Percentiles rank a stretch among this genome's conserved stretches.
Conservation (phyloP, 1,139 yeast species). For the Debaryomyces subglobosus region DNA sequence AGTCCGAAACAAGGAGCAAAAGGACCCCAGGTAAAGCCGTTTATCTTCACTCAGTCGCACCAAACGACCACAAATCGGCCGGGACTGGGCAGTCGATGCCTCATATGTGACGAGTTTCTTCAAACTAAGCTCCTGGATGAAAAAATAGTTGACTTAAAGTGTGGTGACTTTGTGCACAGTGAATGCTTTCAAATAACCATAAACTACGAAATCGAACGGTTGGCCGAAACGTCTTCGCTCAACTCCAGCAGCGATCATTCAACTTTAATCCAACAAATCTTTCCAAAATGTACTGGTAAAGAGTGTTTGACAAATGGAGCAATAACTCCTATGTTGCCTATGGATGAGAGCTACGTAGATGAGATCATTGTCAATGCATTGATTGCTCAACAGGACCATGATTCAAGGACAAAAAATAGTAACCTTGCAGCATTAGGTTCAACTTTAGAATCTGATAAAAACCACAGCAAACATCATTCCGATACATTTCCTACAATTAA, state of each 20-base stretch:
- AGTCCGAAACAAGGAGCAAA: constrained; percentile 9
- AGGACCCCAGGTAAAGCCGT: constrained; percentile 35
- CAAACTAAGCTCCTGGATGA: constrained; percentile 38
- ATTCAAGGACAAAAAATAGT: constrained; percentile 3
- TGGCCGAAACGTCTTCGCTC: constrained; percentile 7
- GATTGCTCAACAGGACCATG: constrained; percentile 9
- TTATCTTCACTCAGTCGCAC: constrained; percentile 23
- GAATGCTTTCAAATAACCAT: constrained; percentile 31
- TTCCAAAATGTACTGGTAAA: constrained; percentile 17
- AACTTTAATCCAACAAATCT: constrained; percentile 9
- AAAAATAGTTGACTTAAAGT: constrained; percentile 32
- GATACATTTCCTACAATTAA: background rate
- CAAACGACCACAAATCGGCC: constrained; percentile 11
- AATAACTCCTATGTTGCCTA: constrained; percentile 11
- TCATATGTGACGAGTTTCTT: constrained; percentile 40
- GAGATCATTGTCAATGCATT: constrained; percentile 10
- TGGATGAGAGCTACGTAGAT: constrained; percentile 13
- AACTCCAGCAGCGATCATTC: constrained; percentile 1
- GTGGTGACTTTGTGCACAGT: constrained; percentile 45
- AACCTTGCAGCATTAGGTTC: constrained; percentile 14
- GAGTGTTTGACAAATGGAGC: constrained; percentile 10
- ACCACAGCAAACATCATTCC: background rate
- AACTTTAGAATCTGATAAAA: constrained; percentile 10
- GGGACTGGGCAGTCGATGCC: constrained; percentile 23
- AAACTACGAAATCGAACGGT: constrained; percentile 16